Percentiles rank a stretch among this genome's conserved stretches.
phyloP scores from a whole-genome alignment of 2,329 filamentous ascomycete genomes.

The Akanthomyces uredinophilus region DNA sequence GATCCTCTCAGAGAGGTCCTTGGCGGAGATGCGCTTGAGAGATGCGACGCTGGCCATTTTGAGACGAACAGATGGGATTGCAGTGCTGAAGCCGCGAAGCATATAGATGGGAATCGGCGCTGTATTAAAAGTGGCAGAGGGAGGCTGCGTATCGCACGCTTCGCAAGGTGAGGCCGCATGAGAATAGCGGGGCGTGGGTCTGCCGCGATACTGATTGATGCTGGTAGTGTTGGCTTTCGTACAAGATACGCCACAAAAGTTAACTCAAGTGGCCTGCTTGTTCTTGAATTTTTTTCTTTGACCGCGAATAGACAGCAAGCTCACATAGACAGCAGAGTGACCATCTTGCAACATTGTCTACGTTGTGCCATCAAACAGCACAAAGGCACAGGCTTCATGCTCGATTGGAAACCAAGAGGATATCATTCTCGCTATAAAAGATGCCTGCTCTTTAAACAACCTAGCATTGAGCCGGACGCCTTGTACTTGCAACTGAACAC shows the following conservation, averaged over 20 bases:
- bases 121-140: background rate
- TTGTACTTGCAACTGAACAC: background rate
- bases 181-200: background rate
- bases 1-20: conserved; percentile 62
- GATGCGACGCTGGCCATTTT: conserved; percentile 3
- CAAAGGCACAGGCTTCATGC: background rate
- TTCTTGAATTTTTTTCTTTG: too few relatives aligned
- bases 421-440: conserved; percentile 14
- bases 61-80: background rate
- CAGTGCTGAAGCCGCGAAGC: background rate
- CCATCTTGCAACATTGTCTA: background rate
- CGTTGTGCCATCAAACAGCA: background rate
- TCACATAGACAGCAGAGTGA: too few relatives aligned
- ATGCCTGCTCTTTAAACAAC: conserved; percentile 3
- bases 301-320: too few relatives aligned
- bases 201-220: background rate
- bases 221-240: background rate
- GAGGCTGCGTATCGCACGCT: background rate
- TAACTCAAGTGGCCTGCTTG: background rate
- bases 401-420: conserved; percentile 7
- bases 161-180: background rate
- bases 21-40: conserved; percentile 57
- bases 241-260: background rate
- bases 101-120: background rate
- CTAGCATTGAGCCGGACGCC: background rate